Conservation (phyloP, 2,329 filamentous ascomycete genomes). For the Arthrinium phaeospermum region DNA sequence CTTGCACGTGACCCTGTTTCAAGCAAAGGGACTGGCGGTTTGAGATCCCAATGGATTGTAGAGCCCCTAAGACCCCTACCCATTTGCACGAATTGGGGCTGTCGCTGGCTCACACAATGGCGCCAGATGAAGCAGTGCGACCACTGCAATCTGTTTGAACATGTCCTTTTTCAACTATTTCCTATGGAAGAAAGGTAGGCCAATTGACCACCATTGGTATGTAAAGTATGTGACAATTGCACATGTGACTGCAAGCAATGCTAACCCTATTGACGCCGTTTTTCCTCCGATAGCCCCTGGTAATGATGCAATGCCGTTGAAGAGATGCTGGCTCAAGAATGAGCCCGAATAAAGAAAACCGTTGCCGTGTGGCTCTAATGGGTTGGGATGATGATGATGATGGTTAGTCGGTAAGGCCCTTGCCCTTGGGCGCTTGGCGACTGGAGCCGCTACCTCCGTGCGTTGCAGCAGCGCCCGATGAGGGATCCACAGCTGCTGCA, state of each 20-base stretch:
- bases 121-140: neutral
- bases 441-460: neutral
- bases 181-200: neutral
- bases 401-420: neutral
- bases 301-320: neutral
- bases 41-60: neutral
- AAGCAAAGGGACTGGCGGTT: neutral
- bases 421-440: neutral
- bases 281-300: neutral
- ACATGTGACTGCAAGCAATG: neutral
- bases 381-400: neutral
- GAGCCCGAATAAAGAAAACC: neutral
- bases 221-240: neutral
- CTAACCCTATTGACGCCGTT: neutral
- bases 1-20: neutral
- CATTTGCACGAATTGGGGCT: neutral
- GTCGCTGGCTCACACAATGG: neutral
- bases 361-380: slow-evolving; percentile 4
- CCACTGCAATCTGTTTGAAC: neutral
- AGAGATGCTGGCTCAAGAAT: neutral
- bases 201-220: neutral
- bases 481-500: neutral
- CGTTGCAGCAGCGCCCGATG: neutral
- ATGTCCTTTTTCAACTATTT: neutral
- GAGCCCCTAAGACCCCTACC: too few species aligned